These are phyloP conservation scores for Leccinum solheimii DNA, from an alignment of 1,284 basidiomycete species.

Conservation along the genomic window DNA sequence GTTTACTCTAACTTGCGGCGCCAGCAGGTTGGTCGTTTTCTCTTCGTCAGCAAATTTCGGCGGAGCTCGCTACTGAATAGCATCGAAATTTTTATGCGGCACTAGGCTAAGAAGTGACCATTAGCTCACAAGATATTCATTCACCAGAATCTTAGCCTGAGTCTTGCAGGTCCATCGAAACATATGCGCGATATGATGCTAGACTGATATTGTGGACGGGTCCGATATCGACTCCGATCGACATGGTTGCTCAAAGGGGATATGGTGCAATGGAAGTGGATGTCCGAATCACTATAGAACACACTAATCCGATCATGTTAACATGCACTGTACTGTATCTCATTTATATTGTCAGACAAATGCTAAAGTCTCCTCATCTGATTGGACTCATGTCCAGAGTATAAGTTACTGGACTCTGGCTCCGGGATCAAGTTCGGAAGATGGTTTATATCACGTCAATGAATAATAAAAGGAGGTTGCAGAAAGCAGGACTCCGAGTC, in stretches of 20 bases:
- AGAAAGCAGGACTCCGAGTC: neutral
- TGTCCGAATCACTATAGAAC: neutral
- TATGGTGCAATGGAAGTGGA: constrained; percentile 22
- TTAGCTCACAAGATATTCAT: neutral
- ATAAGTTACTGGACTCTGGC: neutral
- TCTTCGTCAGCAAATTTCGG: neutral
- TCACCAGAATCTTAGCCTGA: neutral
- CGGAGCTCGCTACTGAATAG: constrained; percentile 3
- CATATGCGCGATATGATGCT: neutral
- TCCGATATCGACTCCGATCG: constrained; percentile 13
- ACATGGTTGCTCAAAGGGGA: constrained; percentile 6
- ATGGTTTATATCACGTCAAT: neutral
- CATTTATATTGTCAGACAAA: neutral
- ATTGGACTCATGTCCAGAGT: neutral
- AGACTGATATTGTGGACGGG: neutral
- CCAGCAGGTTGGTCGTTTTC: neutral
- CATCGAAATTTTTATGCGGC: neutral
- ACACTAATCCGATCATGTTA: neutral
- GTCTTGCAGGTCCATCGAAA: neutral
- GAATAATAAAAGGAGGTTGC: neutral
- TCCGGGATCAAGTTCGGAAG: neutral
- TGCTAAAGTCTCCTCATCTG: neutral
- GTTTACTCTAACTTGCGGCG: constrained; percentile 11
- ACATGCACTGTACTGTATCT: neutral
- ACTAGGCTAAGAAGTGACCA: neutral